phyloP scores from a whole-genome alignment of 345 rosid species.

The Eutrema heterophyllum region DNA sequence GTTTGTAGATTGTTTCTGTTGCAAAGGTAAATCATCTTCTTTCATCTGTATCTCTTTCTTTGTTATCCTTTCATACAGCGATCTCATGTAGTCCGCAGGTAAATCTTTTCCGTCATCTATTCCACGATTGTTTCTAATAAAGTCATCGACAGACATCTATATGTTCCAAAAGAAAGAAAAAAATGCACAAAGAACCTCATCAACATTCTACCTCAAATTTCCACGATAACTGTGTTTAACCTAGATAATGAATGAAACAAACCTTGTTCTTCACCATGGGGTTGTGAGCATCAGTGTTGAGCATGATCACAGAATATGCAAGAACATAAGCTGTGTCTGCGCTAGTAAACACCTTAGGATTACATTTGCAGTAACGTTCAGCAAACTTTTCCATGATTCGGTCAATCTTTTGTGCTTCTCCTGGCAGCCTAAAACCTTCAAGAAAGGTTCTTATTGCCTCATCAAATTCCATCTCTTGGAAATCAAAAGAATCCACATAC shows the following conservation, averaged over 20 bases:
- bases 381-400: conserved; percentile 94
- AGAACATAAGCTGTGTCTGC: conserved; percentile 94
- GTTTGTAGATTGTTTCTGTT: conserved; percentile 59
- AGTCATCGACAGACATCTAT: conserved; percentile 48
- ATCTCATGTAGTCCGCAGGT: conserved; percentile 63
- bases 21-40: conserved; percentile 53
- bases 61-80: conserved; percentile 73
- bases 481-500: conserved; percentile 79
- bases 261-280: conserved; percentile 91
- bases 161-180: conserved; percentile 18
- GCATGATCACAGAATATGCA: conserved; percentile 90
- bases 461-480: conserved; percentile 71
- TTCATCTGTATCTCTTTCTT: conserved; percentile 83
- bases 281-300: conserved; percentile 93
- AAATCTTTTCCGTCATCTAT: conserved; percentile 86
- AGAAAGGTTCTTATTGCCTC: conserved; percentile 82
- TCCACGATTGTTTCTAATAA: conserved; percentile 78
- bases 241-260: conserved; percentile 6
- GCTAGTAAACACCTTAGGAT: conserved; percentile 73
- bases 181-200: conserved; percentile 16
- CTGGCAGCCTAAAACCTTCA: conserved; percentile 79
- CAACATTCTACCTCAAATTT: conserved; percentile 22
- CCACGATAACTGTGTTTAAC: neutral
- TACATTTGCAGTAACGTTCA: conserved; percentile 85
- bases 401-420: conserved; percentile 94